Evolutionary conservation across 768 basidiomycete genomes (phyloP).

Genomic region (Macrolepiota dolichaula): DNA sequence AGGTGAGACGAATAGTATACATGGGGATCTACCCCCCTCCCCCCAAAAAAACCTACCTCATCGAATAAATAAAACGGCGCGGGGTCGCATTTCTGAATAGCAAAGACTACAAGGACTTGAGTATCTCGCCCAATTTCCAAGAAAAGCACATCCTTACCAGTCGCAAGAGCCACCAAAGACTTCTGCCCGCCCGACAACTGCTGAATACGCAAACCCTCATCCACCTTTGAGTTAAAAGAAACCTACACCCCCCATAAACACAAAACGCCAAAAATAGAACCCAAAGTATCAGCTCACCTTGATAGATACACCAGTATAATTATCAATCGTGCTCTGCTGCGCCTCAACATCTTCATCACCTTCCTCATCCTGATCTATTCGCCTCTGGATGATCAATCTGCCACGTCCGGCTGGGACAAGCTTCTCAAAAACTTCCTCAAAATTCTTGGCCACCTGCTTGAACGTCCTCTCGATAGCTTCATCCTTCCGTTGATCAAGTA

Average conservation of each 20-base stretch:
- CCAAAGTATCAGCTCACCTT: constrained; percentile 45
- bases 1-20: neutral
- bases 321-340: constrained; percentile 78
- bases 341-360: constrained; percentile 69
- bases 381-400: constrained; percentile 86
- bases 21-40: too few species aligned
- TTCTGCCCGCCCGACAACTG: constrained; percentile 98
- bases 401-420: constrained; percentile 94
- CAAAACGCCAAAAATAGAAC: neutral
- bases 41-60: constrained; percentile 59
- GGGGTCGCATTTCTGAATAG: constrained; percentile 98
- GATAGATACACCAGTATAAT: constrained; percentile 96
- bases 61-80: constrained; percentile 99
- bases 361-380: constrained; percentile 84
- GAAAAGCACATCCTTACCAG: constrained; percentile 44
- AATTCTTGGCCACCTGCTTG: constrained; percentile 96
- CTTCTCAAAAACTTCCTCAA: constrained; percentile 95
- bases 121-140: neutral
- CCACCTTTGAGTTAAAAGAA: constrained; percentile 97
- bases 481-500: constrained; percentile 95
- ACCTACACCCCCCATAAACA: constrained; percentile 50
- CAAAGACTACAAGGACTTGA: constrained; percentile 64
- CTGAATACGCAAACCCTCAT: constrained; percentile 94
- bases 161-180: constrained; percentile 92
- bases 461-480: constrained; percentile 99